Evolutionary conservation across 2,329 filamentous ascomycete species (phyloP).

Genomic region (Bimuria novae-zelandiae): DNA sequence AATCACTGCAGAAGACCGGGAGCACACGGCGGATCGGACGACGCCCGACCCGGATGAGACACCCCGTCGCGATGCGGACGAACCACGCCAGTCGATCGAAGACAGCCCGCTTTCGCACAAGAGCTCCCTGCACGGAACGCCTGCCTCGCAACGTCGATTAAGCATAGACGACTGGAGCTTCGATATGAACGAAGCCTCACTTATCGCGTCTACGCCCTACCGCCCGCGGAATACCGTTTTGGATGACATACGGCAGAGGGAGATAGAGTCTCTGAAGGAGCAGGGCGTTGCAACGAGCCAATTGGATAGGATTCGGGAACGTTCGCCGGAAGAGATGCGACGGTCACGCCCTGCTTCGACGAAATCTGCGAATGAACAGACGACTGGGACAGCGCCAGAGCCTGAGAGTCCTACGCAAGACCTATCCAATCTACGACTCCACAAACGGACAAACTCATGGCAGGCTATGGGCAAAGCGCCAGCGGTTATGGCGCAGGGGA

Average conservation of each 20-base stretch:
- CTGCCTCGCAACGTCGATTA: conserved; percentile 22
- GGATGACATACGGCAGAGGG: conserved; percentile 50
- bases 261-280: conserved; percentile 47
- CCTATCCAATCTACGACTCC: conserved; percentile 21
- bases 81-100: conserved; percentile 49
- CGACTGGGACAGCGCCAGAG: conserved; percentile 9
- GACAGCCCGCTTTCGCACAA: conserved; percentile 49
- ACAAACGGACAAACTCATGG: conserved; percentile 35
- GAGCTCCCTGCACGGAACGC: conserved; percentile 33
- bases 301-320: conserved; percentile 35
- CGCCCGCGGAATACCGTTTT: conserved; percentile 48
- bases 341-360: conserved; percentile 22
- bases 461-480: conserved; percentile 36
- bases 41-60: conserved; percentile 17
- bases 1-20: conserved; percentile 36
- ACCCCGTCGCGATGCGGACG: conserved; percentile 34
- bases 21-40: conserved; percentile 14
- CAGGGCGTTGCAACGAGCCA: conserved; percentile 37
- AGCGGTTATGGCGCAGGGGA: conserved; percentile 28
- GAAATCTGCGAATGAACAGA: conserved; percentile 14
- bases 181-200: conserved; percentile 52
- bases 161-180: conserved; percentile 43
- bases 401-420: conserved; percentile 9
- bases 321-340: conserved; percentile 33
- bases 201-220: conserved; percentile 55